A percentile compares a stretch with the other conserved stretches of the same genome.
These are phyloP conservation scores for Didymella lethalis DNA, from an alignment of 2,329 filamentous ascomycete species.

Conservation along the genomic window DNA sequence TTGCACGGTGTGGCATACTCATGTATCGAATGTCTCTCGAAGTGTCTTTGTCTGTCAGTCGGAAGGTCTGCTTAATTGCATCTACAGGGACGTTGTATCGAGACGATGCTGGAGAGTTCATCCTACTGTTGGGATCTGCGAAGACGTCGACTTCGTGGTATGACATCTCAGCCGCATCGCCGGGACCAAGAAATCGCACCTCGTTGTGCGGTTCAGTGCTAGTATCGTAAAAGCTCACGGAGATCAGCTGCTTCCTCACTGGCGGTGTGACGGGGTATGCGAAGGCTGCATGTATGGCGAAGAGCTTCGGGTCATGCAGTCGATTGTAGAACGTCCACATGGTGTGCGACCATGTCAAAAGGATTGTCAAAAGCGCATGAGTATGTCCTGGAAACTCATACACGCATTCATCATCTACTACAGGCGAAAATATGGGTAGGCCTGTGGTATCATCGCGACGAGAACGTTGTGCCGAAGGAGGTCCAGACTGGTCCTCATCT, in stretches of 20 bases:
- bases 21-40: not conserved
- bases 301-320: slow-evolving; percentile 18
- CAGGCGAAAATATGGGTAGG: slow-evolving; percentile 18
- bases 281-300: slow-evolving; percentile 30
- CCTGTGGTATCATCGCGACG: slow-evolving; percentile 11
- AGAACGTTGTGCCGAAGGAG: slow-evolving; percentile 5
- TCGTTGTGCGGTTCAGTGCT: slow-evolving; percentile 27
- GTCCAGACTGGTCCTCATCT: not conserved
- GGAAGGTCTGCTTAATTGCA: slow-evolving; percentile 6
- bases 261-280: slow-evolving; percentile 25
- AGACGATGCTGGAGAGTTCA: not conserved
- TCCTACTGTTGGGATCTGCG: not conserved
- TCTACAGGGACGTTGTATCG: not conserved
- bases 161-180: slow-evolving; percentile 23
- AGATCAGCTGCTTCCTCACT: slow-evolving; percentile 23
- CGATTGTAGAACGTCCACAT: slow-evolving; percentile 23
- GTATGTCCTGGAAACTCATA: slow-evolving; percentile 29
- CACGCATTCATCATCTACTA: slow-evolving; percentile 11
- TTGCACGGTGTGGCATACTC: slow-evolving; percentile 9
- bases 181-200: slow-evolving; percentile 29
- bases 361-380: slow-evolving; percentile 22
- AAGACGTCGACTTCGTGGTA: slow-evolving; percentile 40
- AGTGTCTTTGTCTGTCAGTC: not conserved
- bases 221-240: slow-evolving; percentile 34
- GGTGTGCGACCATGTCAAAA: slow-evolving; percentile 32